Percentiles rank a stretch among this genome's conserved stretches.
These are phyloP conservation scores for Phytophthora pistaciae DNA, from an alignment of 352 stramenopile species.

Conservation along the genomic window DNA sequence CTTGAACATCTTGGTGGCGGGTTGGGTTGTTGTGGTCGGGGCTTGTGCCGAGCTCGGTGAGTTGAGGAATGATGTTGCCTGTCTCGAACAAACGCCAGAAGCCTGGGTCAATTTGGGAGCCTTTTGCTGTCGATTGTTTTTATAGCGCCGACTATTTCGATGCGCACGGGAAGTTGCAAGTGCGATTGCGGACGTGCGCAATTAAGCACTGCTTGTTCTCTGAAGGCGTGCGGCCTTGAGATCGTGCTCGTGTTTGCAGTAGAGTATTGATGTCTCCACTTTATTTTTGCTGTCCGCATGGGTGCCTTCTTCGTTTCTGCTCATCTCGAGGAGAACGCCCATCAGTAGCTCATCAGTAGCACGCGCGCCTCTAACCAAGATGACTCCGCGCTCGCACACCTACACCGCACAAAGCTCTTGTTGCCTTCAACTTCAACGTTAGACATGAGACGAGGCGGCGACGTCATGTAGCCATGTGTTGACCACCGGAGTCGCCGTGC, in stretches of 20 bases:
- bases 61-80: conserved; percentile 24
- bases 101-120: too few species aligned
- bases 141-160: conserved; percentile 22
- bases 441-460: conserved; percentile 23
- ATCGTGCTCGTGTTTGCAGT: neutral
- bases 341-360: too few species aligned
- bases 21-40: conserved; percentile 1
- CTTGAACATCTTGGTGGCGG: conserved; percentile 31
- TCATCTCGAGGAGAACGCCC: too few species aligned
- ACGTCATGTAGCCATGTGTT: conserved; percentile 26
- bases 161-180: conserved; percentile 14
- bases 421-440: conserved; percentile 7
- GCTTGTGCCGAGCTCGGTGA: conserved; percentile 15
- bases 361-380: neutral
- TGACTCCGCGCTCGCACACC: neutral
- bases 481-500: conserved; percentile 13
- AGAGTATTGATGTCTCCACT: neutral
- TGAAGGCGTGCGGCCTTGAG: neutral
- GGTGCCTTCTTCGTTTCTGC: neutral
- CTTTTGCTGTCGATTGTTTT: neutral
- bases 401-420: too few species aligned
- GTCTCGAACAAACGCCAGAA: neutral
- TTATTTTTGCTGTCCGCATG: neutral
- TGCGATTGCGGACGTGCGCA: conserved; percentile 5
- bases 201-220: neutral